Conservation (phyloP, 179 eudicot genomes). For the Kewa caespitosa region DNA sequence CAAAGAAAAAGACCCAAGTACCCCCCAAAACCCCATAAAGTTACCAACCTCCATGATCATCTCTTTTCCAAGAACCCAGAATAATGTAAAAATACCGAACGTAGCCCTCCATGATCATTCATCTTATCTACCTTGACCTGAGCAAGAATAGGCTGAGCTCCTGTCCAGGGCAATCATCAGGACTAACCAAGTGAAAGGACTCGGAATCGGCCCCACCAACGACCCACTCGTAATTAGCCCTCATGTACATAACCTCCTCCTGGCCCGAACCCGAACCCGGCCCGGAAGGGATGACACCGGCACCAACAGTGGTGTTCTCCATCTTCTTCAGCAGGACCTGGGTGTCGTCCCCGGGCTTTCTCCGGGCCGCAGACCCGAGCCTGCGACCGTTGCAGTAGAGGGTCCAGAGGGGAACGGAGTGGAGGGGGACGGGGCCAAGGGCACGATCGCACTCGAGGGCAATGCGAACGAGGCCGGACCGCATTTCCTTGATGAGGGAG, state of each 20-base stretch:
- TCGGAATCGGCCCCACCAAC: slow-evolving; percentile 77
- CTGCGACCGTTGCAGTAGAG: slow-evolving; percentile 71
- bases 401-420: slow-evolving; percentile 67
- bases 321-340: slow-evolving; percentile 54
- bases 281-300: slow-evolving; percentile 68
- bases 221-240: slow-evolving; percentile 85
- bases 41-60: slow-evolving; percentile 10
- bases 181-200: slow-evolving; percentile 79
- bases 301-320: slow-evolving; percentile 75
- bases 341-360: slow-evolving; percentile 43
- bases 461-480: slow-evolving; percentile 60
- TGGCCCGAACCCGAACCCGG: slow-evolving; percentile 21
- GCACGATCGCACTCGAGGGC: slow-evolving; percentile 54
- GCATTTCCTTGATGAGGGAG: slow-evolving; percentile 62
- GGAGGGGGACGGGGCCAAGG: slow-evolving; percentile 50
- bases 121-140: slow-evolving; percentile 45
- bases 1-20: too few relatives aligned
- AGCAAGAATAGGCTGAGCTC: slow-evolving; percentile 88
- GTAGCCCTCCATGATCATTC: not conserved
- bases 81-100: slow-evolving; percentile 6
- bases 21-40: slow-evolving; percentile 33
- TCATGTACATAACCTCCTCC: slow-evolving; percentile 76
- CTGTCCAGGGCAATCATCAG: slow-evolving; percentile 71
- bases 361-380: slow-evolving; percentile 70
- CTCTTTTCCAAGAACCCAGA: not conserved